Evolutionary conservation across 306 rosid genomes (phyloP).

Genomic region (Prunus salicina): DNA sequence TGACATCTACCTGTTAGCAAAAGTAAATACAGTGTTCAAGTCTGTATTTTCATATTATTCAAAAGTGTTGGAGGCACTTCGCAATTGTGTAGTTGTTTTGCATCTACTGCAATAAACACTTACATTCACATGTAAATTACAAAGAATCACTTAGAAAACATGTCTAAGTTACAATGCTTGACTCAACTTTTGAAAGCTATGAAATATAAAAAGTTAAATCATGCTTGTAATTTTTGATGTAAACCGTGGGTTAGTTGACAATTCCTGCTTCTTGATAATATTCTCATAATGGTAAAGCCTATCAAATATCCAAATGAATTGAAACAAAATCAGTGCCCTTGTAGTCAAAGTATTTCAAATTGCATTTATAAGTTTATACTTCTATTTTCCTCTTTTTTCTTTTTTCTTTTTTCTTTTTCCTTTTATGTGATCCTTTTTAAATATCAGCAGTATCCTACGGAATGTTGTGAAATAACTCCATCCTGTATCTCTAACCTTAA

Average conservation of each 20-base stretch:
- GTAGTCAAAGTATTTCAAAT: background rate
- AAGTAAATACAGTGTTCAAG: background rate
- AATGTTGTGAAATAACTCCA: background rate
- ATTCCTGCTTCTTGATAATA: background rate
- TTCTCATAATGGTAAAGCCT: background rate
- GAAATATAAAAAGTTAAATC: background rate
- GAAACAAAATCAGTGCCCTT: background rate
- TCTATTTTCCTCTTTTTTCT: background rate
- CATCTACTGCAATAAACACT: background rate
- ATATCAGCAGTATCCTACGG: background rate
- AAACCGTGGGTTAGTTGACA: background rate
- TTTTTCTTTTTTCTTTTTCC: background rate
- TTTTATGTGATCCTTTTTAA: background rate
- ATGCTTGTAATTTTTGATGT: background rate
- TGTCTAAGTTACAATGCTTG: background rate
- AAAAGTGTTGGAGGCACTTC: background rate
- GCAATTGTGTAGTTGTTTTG: background rate
- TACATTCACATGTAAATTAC: background rate
- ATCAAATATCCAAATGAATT: background rate
- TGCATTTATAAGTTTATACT: background rate
- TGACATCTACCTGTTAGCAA: background rate
- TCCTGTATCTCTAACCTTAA: conserved; percentile 22
- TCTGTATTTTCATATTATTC: background rate
- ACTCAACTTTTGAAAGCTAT: background rate
- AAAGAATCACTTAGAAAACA: background rate